Evolutionary conservation across 2,329 filamentous ascomycete species (phyloP), one percentile per base, ranked within the genome.

Genomic region (Falciphora oryzae): DNA sequence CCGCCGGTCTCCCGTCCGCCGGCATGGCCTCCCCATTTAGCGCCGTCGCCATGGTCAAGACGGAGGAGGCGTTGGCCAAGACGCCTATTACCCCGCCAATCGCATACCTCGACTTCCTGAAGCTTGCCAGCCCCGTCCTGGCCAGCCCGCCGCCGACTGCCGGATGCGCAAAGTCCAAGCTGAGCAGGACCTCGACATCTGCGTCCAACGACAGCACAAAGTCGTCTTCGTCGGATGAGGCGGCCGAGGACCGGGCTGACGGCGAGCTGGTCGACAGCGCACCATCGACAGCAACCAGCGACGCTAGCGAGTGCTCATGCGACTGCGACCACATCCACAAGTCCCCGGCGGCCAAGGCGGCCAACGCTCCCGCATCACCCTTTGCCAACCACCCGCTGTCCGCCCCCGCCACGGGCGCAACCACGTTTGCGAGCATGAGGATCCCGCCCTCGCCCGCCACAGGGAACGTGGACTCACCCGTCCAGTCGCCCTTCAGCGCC

Each of bases 91-190:
- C 91, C 63, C 94, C 94, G 63, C 94, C 94, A 3, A 82, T 85
- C 28, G 93, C 94, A 65, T 98, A 98, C 75, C 89, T 92, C 69
- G 93, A 98, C 73, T 98, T 97, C 74, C 87, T 98, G 68, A 94
- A 93, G 78, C 88, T 89, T 66, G 81, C 85, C 61, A 71, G 70
- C 65, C 68, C 68, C 8, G 59, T 58, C 18, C 58, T 68, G 28
- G 63, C 67, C 16, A 68, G 66, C 58, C 66, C 68, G 61, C 72
- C 73, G 4, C 69, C 72, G 31, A 70, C 71, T 38, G 68, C 69
- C n/a, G 29, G 50, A 25, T 28, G 27, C n/a, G 35, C 44, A 28
- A 74, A 72, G 69, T 65, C 69, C 4, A 50, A 66, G 16, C 65
- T 75, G 11, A 72, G 72, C 66, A 68, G 73, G 63, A 71, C 71